Percentiles rank a stretch among this genome's conserved stretches.
These are phyloP conservation scores for peach (Prunus persica) DNA, from an alignment of 306 rosid genomes.

Conservation along the genomic window DNA sequence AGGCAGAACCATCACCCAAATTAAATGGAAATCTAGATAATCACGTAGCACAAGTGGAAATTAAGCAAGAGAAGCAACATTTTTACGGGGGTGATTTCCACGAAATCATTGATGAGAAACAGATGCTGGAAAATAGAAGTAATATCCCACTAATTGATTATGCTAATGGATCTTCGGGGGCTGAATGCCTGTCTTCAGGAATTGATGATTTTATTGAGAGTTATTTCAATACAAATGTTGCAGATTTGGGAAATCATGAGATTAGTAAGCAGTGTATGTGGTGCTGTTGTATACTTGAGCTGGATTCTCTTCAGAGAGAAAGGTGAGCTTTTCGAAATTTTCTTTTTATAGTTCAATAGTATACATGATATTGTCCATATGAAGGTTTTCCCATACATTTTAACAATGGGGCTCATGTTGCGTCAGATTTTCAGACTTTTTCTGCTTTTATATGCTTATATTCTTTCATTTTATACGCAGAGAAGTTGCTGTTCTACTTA, in stretches of 20 bases:
- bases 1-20: constrained; percentile 13
- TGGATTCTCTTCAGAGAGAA: constrained; percentile 46
- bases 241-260: constrained; percentile 60
- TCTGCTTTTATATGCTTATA: constrained; percentile 9
- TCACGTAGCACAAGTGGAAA: constrained; percentile 28
- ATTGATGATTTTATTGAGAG: constrained; percentile 45
- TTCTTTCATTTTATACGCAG: constrained; percentile 37
- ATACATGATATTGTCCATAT: background rate
- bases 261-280: constrained; percentile 48
- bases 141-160: constrained; percentile 27
- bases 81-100: constrained; percentile 5
- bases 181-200: constrained; percentile 20
- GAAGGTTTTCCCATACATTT: background rate
- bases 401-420: background rate
- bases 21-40: constrained; percentile 34
- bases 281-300: constrained; percentile 58
- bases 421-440: background rate
- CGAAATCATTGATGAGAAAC: constrained; percentile 17
- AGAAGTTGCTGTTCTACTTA: constrained; percentile 74
- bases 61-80: constrained; percentile 19
- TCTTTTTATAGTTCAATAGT: background rate
- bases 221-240: constrained; percentile 63
- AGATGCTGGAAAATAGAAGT: constrained; percentile 21
- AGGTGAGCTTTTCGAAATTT: constrained; percentile 36
- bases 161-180: constrained; percentile 27